Conservation (phyloP, 2,329 filamentous ascomycete genomes). For the Claviceps sp. region DNA sequence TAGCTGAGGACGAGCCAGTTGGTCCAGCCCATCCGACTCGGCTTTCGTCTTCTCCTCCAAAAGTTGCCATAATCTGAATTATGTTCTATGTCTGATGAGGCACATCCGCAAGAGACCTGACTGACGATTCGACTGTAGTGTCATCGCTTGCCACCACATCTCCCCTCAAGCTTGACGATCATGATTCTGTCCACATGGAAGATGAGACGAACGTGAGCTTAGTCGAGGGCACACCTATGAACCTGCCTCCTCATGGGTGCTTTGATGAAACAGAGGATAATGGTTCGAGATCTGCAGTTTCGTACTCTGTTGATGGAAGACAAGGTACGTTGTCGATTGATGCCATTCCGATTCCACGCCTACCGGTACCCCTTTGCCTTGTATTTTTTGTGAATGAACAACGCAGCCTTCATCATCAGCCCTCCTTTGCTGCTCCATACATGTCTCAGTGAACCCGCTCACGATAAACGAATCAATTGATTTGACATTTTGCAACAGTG, state of each 20-base stretch:
- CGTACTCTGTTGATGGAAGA: background rate
- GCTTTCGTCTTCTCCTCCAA: background rate
- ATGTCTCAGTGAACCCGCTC: background rate
- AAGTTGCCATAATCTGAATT: background rate
- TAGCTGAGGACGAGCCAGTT: background rate
- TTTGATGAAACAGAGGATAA: no score
- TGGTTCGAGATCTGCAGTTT: background rate
- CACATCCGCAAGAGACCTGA: no score
- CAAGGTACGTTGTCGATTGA: background rate
- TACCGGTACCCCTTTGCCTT: no score
- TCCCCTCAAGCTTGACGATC: no score
- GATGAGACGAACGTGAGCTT: no score
- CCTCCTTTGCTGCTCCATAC: background rate
- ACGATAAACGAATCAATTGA: background rate
- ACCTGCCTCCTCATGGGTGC: no score
- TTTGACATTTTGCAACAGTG: background rate
- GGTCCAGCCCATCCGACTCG: background rate
- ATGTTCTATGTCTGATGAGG: no score
- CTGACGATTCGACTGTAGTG: background rate
- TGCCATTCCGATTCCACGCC: no score
- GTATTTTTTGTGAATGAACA: no score
- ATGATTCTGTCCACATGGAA: no score
- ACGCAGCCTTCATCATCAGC: background rate
- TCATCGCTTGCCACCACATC: no score
- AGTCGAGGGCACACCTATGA: no score